Conservation (phyloP, 495 filamentous ascomycete genomes). For the Neurospora terricola region DNA sequence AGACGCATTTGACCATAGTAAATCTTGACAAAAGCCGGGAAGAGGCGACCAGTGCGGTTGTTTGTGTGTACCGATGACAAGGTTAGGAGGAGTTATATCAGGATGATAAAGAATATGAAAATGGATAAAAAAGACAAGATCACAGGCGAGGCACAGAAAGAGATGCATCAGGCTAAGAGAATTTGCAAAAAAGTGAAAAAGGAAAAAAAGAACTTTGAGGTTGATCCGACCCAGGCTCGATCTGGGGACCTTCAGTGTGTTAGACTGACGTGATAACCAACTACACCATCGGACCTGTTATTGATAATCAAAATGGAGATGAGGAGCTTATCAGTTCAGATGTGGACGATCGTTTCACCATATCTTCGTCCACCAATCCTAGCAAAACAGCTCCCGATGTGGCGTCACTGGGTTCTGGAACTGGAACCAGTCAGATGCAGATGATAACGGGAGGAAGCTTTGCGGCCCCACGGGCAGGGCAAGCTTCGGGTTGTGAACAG, state of each 20-base stretch:
- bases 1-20: neutral
- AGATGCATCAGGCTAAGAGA: neutral
- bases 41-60: neutral
- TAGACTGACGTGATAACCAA: slow-evolving; percentile 24
- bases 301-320: neutral
- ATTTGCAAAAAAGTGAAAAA: neutral
- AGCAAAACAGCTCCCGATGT: neutral
- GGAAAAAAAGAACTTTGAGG: neutral
- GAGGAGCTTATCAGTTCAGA: neutral
- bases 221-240: slow-evolving; percentile 21
- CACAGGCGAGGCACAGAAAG: neutral
- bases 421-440: neutral
- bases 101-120: neutral
- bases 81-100: neutral
- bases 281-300: slow-evolving; percentile 20
- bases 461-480: slow-evolving; percentile 4
- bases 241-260: slow-evolving; percentile 20
- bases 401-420: neutral
- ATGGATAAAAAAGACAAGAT: neutral
- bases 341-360: neutral
- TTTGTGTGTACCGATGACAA: neutral
- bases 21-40: neutral
- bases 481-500: slow-evolving; percentile 16
- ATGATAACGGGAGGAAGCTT: neutral
- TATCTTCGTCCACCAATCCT: neutral